phyloP scores from a whole-genome alignment of 306 rosid species.

The Cicer bijugum region DNA sequence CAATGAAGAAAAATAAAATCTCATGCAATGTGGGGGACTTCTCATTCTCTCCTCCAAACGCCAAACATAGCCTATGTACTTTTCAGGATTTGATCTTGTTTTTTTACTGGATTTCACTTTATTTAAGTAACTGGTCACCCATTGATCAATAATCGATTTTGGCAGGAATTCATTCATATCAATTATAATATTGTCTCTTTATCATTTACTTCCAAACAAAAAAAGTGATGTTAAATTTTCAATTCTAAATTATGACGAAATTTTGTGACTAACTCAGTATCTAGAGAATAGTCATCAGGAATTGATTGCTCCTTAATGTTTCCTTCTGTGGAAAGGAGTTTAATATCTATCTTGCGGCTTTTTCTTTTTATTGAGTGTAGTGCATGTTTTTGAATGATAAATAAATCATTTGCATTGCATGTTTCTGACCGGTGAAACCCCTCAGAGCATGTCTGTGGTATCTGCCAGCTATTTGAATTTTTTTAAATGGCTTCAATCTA shows the following conservation, averaged over 20 bases:
- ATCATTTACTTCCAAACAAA: neutral
- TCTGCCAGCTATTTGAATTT: neutral
- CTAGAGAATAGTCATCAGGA: neutral
- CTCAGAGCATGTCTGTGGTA: neutral
- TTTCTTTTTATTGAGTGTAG: slow-evolving; percentile 15
- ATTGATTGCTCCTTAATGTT: slow-evolving; percentile 28
- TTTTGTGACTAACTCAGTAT: neutral
- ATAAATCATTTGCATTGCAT: neutral
- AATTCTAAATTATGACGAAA: slow-evolving; percentile 16
- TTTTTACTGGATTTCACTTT: slow-evolving; percentile 20
- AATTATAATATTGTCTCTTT: slow-evolving; percentile 11
- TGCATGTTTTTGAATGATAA: slow-evolving; percentile 9
- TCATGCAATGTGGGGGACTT: too few species aligned
- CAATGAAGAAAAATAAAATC: too few species aligned
- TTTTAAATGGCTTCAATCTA: slow-evolving; percentile 2
- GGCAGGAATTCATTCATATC: neutral
- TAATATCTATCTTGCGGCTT: neutral
- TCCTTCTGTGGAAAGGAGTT: slow-evolving; percentile 20
- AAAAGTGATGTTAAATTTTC: neutral
- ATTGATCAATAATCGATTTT: neutral
- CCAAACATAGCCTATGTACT: too few species aligned
- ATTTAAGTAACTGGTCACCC: neutral
- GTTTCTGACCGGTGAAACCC: slow-evolving; percentile 6
- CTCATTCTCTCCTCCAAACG: too few species aligned
- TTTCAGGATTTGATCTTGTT: neutral